These are phyloP conservation scores for Kalaharituber pfeilii DNA, from an alignment of 2,329 filamentous ascomycete genomes.

Conservation along the genomic window DNA sequence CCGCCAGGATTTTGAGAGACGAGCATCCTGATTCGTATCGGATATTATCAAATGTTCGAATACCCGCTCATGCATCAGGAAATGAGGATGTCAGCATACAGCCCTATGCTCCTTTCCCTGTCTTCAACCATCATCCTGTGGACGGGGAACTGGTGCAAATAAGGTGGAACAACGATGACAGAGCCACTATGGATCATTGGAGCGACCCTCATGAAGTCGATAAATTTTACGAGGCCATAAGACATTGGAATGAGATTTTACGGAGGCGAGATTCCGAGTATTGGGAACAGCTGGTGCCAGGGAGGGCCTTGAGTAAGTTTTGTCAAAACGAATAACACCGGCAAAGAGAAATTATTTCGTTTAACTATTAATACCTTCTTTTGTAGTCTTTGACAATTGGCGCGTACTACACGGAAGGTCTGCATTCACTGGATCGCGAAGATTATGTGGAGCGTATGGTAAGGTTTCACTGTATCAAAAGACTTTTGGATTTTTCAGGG, in stretches of 20 bases:
- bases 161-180: conserved; percentile 86
- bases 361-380: not conserved
- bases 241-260: conserved; percentile 54
- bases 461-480: conserved; percentile 29
- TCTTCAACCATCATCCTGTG: conserved; percentile 43
- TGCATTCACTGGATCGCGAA: conserved; percentile 63
- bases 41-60: conserved; percentile 37
- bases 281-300: conserved; percentile 66
- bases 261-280: conserved; percentile 49
- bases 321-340: not conserved
- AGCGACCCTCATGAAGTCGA: conserved; percentile 32
- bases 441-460: conserved; percentile 87
- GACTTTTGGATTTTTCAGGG: not conserved
- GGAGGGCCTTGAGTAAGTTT: conserved; percentile 35
- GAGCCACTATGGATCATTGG: conserved; percentile 48
- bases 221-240: conserved; percentile 65
- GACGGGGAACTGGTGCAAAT: conserved; percentile 41
- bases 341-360: too few relatives aligned
- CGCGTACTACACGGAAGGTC: conserved; percentile 74
- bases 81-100: conserved; percentile 69
- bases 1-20: conserved; percentile 41
- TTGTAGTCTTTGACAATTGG: conserved; percentile 85
- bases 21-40: conserved; percentile 41
- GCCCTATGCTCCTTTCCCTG: conserved; percentile 51
- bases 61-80: conserved; percentile 72